A percentile compares a stretch with the other conserved stretches of the same genome.
These are phyloP conservation scores for Neckera pumila DNA, from an alignment of 225 moss, liverwort and hornwort species.

Conservation along the genomic window DNA sequence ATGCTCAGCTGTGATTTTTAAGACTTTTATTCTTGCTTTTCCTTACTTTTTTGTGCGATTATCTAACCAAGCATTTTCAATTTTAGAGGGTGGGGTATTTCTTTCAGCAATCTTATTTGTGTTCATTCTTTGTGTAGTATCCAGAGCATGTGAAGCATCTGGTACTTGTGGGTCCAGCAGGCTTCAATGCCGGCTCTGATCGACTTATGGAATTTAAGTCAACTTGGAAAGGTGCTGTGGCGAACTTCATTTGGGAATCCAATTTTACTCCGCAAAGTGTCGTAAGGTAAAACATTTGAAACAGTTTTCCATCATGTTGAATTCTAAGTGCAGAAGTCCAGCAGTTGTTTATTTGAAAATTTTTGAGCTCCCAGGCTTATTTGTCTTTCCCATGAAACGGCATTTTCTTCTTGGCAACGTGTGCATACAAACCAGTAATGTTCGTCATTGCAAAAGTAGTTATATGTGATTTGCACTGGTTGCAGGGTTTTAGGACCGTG, in stretches of 20 bases:
- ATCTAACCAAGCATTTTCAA: not conserved
- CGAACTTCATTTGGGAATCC: conserved; percentile 71
- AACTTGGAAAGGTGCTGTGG: conserved; percentile 75
- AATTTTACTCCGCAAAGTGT: conserved; percentile 69
- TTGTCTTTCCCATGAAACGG: not conserved
- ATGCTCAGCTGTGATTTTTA: not conserved
- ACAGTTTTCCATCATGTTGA: not conserved
- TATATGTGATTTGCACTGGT: not conserved
- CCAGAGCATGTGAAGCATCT: conserved; percentile 95
- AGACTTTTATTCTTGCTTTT: not conserved
- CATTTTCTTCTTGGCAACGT: not conserved
- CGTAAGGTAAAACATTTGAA: conserved; percentile 35
- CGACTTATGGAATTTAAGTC: conserved; percentile 51
- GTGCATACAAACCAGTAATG: not conserved
- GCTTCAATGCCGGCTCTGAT: conserved; percentile 50
- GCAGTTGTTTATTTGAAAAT: not conserved
- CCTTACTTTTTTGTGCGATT: not conserved
- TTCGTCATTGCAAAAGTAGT: not conserved
- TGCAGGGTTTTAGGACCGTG: conserved; percentile 79
- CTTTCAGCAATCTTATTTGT: not conserved
- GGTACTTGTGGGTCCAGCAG: conserved; percentile 76
- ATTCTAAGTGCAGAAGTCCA: not conserved
- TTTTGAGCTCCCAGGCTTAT: not conserved
- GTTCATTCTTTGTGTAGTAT: conserved; percentile 39
- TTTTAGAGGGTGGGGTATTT: not conserved